Evolutionary conservation across 306 rosid species (phyloP), one percentile per base, ranked within the genome.

Genomic region (Cicer cuneatum): DNA sequence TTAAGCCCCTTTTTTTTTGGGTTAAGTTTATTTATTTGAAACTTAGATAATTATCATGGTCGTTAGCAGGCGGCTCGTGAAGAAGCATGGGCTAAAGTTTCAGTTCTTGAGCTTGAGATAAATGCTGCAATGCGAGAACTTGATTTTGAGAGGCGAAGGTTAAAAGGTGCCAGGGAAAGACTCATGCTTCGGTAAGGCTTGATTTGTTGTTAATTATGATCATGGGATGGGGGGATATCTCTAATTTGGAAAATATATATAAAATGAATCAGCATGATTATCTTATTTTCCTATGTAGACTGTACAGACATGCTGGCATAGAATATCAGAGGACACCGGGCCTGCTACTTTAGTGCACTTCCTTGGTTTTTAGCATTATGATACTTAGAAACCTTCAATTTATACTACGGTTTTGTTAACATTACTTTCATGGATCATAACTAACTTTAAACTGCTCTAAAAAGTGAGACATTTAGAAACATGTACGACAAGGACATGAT

Each of bases 41-140:
- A 51, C 80, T 56, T 14, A 74, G 68, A 52, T 51, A 54, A 77
- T 83, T 89, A 76, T 72, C 83, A 74, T 66, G 83, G 89, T 84
- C 10, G 97, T 89, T 91, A 91, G 98, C 98, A 93, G 98, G 89
- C 91, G 59, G 98, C 96, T 80, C 96, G 94, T 84, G 97, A 93
- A 84, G 98, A 93, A 83, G 98, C 98, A 66, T 93, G 98, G 98
- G 91, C 90, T 61, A 93, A 93, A 81, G 98, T 89, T 85, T 91
- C 98, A 43, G 78, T 77, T 69, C 92, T 93, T 71, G 98, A 93
- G 72, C 94, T 91, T 76, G 98, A 91, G 89, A 93, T 93, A 79
- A 91, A 86, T 85, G 86, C 96, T 77, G 86, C 94, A 48, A 77
- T 85, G 86, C 85, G 96, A 64, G 97, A 93, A 79, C 96, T 93